These are phyloP conservation scores for Aspergillus texensis DNA, from an alignment of 2,329 filamentous ascomycete genomes.

Conservation along the genomic window DNA sequence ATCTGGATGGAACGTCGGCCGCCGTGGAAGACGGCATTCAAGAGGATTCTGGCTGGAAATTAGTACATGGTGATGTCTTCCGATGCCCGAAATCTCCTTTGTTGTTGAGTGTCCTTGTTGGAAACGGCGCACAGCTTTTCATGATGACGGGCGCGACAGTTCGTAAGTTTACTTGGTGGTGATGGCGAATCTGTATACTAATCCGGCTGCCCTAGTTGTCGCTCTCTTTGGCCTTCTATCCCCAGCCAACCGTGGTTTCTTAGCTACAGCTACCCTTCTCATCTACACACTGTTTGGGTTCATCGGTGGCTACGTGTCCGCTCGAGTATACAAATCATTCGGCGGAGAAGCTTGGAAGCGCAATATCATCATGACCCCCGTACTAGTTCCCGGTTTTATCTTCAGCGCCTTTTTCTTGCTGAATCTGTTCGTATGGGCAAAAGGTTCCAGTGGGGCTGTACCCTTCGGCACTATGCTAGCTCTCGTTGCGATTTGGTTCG, in stretches of 20 bases:
- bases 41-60: slow-evolving; percentile 97
- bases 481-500: slow-evolving; percentile 90
- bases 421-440: slow-evolving; percentile 94
- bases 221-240: slow-evolving; percentile 93
- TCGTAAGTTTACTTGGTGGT: slow-evolving; percentile 40
- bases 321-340: slow-evolving; percentile 92
- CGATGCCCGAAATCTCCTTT: slow-evolving; percentile 81
- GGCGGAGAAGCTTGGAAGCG: slow-evolving; percentile 92
- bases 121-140: slow-evolving; percentile 94
- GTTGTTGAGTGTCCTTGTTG: slow-evolving; percentile 82
- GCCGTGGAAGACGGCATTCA: slow-evolving; percentile 86
- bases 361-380: slow-evolving; percentile 84
- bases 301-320: slow-evolving; percentile 86
- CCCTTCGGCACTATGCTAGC: slow-evolving; percentile 97
- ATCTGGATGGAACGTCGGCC: slow-evolving; percentile 76
- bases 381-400: slow-evolving; percentile 82
- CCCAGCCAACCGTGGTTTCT: slow-evolving; percentile 89
- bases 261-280: slow-evolving; percentile 90
- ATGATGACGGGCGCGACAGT: slow-evolving; percentile 97
- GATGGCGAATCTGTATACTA: slow-evolving; percentile 6
- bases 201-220: slow-evolving; percentile 57
- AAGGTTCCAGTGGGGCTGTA: slow-evolving; percentile 87
- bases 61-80: slow-evolving; percentile 97
- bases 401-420: slow-evolving; percentile 90
- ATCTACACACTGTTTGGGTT: slow-evolving; percentile 93